Evolutionary conservation across 1,284 basidiomycete genomes (phyloP).

Genomic region (Cutaneotrichosporon mucoides): DNA sequence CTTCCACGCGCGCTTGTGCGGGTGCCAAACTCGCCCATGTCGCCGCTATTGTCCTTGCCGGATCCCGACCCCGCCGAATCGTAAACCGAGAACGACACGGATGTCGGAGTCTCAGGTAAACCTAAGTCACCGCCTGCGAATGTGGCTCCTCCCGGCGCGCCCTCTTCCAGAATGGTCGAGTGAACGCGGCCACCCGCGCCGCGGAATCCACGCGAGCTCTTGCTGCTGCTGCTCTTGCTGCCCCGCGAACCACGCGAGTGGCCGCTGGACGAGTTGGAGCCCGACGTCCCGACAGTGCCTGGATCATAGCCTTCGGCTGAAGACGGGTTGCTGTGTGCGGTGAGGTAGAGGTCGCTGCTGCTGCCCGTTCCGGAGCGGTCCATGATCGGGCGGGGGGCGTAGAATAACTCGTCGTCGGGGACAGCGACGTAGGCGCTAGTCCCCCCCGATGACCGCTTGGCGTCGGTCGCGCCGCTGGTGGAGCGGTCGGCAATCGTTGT

Average conservation of each 20-base stretch:
- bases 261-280: conserved; percentile 3
- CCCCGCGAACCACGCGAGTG: not conserved
- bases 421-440: conserved; percentile 11
- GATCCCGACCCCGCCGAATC: conserved; percentile 14
- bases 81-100: conserved; percentile 6
- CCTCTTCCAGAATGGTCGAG: conserved; percentile 15
- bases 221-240: conserved; percentile 9
- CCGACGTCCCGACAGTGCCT: not conserved
- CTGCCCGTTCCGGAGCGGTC: not conserved
- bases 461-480: conserved; percentile 1
- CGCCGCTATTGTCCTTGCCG: not conserved
- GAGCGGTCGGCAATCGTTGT: not conserved
- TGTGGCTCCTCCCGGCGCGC: not conserved
- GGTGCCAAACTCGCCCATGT: conserved; percentile 15
- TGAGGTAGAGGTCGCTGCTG: conserved; percentile 10
- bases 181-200: conserved; percentile 5
- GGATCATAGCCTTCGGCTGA: not conserved
- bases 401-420: conserved; percentile 19
- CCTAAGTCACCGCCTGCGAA: not conserved
- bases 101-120: conserved; percentile 1
- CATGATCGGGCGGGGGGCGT: conserved; percentile 7
- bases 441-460: conserved; percentile 11
- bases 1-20: not conserved
- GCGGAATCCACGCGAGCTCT: conserved; percentile 7
- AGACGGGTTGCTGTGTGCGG: conserved; percentile 5